Conservation (phyloP, 2,329 filamentous ascomycete species). For the Keithomyces neogunnii region DNA sequence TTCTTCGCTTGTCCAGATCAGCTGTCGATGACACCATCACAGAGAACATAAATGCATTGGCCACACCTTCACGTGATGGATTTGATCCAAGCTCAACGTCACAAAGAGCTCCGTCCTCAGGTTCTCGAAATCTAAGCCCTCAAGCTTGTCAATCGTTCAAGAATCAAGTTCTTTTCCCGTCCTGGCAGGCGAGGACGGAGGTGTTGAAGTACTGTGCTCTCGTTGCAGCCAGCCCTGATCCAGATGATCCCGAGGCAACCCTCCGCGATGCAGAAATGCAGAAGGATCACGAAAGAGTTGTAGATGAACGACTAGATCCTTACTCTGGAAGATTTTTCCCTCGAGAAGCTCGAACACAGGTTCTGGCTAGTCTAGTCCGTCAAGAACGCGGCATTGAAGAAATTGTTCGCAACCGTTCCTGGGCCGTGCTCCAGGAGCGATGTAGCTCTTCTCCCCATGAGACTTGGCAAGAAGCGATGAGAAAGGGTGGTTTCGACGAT, state of each 20-base stretch:
- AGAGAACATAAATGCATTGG: slow-evolving; percentile 84
- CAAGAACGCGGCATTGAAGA: slow-evolving; percentile 70
- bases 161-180: slow-evolving; percentile 70
- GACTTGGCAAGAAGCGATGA: slow-evolving; percentile 58
- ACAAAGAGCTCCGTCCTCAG: slow-evolving; percentile 44
- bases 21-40: slow-evolving; percentile 89
- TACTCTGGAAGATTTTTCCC: slow-evolving; percentile 82
- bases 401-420: slow-evolving; percentile 74
- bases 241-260: slow-evolving; percentile 71
- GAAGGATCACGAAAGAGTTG: slow-evolving; percentile 60
- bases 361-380: slow-evolving; percentile 61
- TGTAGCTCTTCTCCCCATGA: slow-evolving; percentile 52
- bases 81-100: slow-evolving; percentile 79
- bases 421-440: slow-evolving; percentile 67
- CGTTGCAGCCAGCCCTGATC: slow-evolving; percentile 81
- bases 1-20: slow-evolving; percentile 75
- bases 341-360: slow-evolving; percentile 70
- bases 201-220: slow-evolving; percentile 83
- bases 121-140: slow-evolving; percentile 47
- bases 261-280: slow-evolving; percentile 62
- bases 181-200: slow-evolving; percentile 76
- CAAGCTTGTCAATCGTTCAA: slow-evolving; percentile 65
- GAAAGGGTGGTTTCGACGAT: slow-evolving; percentile 34
- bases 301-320: slow-evolving; percentile 86
- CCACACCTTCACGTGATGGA: slow-evolving; percentile 60